Conservation (phyloP, 805 yeast species). For the Wickerhamiella cacticola region DNA sequence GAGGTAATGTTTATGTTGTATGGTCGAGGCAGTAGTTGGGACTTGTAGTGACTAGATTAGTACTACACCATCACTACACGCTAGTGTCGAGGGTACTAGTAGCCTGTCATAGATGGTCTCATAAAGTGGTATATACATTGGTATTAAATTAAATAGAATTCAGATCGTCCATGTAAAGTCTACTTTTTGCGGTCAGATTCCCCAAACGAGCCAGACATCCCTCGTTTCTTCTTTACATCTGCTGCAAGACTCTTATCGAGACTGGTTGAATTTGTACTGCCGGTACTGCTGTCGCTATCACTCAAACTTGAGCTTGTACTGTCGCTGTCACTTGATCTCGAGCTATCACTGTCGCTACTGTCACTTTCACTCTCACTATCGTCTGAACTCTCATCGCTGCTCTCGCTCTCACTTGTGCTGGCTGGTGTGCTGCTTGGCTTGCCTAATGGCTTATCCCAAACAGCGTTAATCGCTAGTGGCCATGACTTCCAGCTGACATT, state of each 20-base stretch:
- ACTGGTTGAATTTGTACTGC: too few species aligned
- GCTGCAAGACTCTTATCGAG: too few species aligned
- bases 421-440: too few species aligned
- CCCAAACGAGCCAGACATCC: neutral
- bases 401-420: too few species aligned
- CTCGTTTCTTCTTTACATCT: neutral
- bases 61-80: neutral
- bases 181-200: neutral
- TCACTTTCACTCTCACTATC: neutral
- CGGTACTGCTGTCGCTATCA: neutral
- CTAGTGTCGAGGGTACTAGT: too few species aligned
- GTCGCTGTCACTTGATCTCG: neutral
- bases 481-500: neutral
- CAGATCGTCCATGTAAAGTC: too few species aligned
- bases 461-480: neutral
- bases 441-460: slow-evolving; percentile 1
- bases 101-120: too few species aligned
- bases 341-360: neutral
- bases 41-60: neutral
- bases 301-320: neutral
- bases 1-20: neutral
- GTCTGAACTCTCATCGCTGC: too few species aligned
- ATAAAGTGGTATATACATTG: too few species aligned
- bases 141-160: too few species aligned
- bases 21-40: too few species aligned